Evolutionary conservation across 2,329 filamentous ascomycete genomes (phyloP).

Genomic region (Pseudogymnoascus sp.): DNA sequence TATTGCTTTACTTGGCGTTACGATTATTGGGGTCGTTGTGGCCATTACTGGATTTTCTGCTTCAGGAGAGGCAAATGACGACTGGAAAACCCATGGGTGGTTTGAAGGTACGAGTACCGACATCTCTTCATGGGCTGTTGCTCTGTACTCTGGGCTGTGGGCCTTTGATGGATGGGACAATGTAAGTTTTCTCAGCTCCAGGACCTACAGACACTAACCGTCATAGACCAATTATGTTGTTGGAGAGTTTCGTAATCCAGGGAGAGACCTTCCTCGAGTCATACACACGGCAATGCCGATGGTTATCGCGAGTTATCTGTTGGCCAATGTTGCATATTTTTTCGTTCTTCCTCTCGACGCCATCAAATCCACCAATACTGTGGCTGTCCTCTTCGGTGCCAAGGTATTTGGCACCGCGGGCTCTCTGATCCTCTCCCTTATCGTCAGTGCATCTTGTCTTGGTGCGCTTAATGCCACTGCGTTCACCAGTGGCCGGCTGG

Average conservation of each 20-base stretch:
- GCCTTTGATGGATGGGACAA: constrained; percentile 99
- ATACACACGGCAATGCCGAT: constrained; percentile 95
- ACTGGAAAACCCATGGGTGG: constrained; percentile 71
- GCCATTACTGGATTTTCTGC: constrained; percentile 77
- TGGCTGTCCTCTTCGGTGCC: constrained; percentile 88
- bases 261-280: constrained; percentile 81
- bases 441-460: constrained; percentile 87
- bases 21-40: constrained; percentile 80
- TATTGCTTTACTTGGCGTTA: constrained; percentile 76
- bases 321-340: constrained; percentile 91
- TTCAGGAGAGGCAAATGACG: constrained; percentile 64
- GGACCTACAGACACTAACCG: constrained; percentile 22
- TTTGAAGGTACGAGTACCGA: constrained; percentile 78
- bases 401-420: constrained; percentile 84
- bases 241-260: constrained; percentile 89
- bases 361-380: constrained; percentile 84
- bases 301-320: constrained; percentile 81
- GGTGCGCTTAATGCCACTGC: constrained; percentile 90
- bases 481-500: constrained; percentile 84
- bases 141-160: constrained; percentile 92
- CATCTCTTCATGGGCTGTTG: constrained; percentile 82
- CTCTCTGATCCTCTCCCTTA: constrained; percentile 74
- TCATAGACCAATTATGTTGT: constrained; percentile 89
- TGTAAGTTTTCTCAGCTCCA: constrained; percentile 44
- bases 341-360: constrained; percentile 75